Base-by-base conservation (phyloP, 208 protist genomes). In the Wallacemonas sp. region DNA sequence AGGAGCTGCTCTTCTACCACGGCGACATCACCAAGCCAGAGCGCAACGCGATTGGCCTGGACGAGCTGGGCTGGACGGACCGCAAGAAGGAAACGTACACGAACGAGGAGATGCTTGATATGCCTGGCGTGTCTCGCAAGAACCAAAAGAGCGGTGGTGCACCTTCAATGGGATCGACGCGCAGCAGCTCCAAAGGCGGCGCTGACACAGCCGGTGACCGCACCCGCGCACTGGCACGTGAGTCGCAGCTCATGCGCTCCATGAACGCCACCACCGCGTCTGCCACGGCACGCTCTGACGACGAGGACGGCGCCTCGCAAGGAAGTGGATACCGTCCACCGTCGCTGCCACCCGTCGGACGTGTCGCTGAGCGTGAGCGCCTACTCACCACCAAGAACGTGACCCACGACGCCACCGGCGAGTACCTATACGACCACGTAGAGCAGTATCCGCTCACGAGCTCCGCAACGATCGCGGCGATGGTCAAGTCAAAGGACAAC, bases 1-100 rank as follows among this genome's bases (percentile, higher is more conserved):
- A 73, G 32, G 83, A 92, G 27, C 74, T 96, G 2, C 74, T 96
- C 38, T 93, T 96, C 62, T 88, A 85, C 67, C 92, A 96, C 72
- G 89, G 87, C 57, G 81, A 92, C 68, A 81, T 92, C 26, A 65
- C 72, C 24, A 62, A 81, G 32, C 82, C 83, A 6, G 63, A 78
- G 30, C 69, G 79, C 54, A 82, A 79, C 57, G 61, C 74, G 38
- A 63, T 83, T 61, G 78, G 85, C 27, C 73, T 90, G 16, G 58
- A 64, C n/a, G 85, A 93, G 65, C 71, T 96, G 17, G 81, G 74
- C 54, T 90, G 83, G 70, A 88, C 86, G 26, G 60, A 84, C 52
- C 75, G 55, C 21, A 77, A 58, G 46, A 61, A n/a, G 29, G 61
- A 71, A 17, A 26, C 54, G 26, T 67, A 72, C 60, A 86, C 77